Conservation (phyloP, 306 rosid genomes). For the Quercus agrifolia region DNA sequence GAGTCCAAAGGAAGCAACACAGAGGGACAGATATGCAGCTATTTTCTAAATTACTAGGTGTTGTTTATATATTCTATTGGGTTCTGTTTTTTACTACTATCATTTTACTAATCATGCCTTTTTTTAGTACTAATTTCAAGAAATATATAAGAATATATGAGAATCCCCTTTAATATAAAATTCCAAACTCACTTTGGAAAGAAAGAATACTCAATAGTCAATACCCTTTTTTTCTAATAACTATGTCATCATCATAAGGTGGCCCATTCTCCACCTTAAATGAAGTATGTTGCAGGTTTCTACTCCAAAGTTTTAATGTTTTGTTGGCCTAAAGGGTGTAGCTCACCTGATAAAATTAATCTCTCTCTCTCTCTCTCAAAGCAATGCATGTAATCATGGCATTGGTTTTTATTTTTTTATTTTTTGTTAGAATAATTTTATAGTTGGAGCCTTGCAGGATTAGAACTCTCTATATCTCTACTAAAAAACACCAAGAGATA, state of each 20-base stretch:
- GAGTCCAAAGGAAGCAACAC: constrained; percentile 2
- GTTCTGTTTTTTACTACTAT: background rate
- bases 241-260: background rate
- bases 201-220: background rate
- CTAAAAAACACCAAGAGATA: no score
- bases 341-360: no score
- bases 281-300: background rate
- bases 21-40: background rate
- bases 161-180: background rate
- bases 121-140: no score
- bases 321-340: no score
- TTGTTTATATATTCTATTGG: background rate
- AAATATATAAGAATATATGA: no score
- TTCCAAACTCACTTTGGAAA: background rate
- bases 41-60: background rate
- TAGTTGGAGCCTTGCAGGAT: no score
- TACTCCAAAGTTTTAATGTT: no score
- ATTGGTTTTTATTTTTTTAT: no score
- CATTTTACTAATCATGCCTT: background rate
- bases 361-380: no score
- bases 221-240: background rate
- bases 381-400: no score
- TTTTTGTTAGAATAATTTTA: no score
- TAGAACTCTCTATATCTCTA: no score
- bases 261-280: background rate